Evolutionary conservation across 2,329 filamentous ascomycete species (phyloP), one percentile per base, ranked within the genome.

Genomic region (Hortaea werneckii): DNA sequence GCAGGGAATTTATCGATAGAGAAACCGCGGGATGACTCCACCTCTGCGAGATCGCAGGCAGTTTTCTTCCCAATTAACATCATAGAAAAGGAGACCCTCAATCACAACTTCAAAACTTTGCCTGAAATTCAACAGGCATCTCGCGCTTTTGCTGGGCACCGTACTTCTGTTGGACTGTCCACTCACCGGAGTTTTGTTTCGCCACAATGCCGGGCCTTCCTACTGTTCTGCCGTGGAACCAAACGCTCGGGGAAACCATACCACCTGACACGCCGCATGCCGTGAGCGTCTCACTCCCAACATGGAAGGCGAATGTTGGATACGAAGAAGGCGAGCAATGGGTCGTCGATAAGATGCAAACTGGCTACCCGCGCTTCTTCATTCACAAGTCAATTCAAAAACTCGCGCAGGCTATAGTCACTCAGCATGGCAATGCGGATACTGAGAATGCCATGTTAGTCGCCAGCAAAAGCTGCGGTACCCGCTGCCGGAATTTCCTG

Each of bases 341-440:
- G 83, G 86, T 98, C n/a, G 53, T 92, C 13, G 77, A 76, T 51
- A 83, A 82, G 61, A 84, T 98, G 88, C 76, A 79, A 53, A 94
- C 85, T 39, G 92, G 92, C 32, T 98, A 98, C 66, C 92, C 92
- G 50, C 79, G 85, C 44, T 98, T 96, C 71, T 95, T 94, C 67
- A 82, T 96, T 51, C 87, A 96, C 66, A 84, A 82, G 58, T 80
- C 76, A 54, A 94, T 96, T 53, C 74, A 81, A 53, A 78, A 78
- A 32, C 81, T 98, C 49, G 82, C 81, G 10, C 67, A 72, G 41
- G 79, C 83, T 43, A 79, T 96, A 41, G 67, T 83, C 13, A 70
- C 74, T 29, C 77, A 73, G 42, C 73, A 85, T 67, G 85, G 83
- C 37, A 71, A 69, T 28, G 63, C 74, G 1, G 75, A 75, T 9